Evolutionary conservation across 2,329 filamentous ascomycete species (phyloP).

Genomic region (Cordyceps fumosorosea): DNA sequence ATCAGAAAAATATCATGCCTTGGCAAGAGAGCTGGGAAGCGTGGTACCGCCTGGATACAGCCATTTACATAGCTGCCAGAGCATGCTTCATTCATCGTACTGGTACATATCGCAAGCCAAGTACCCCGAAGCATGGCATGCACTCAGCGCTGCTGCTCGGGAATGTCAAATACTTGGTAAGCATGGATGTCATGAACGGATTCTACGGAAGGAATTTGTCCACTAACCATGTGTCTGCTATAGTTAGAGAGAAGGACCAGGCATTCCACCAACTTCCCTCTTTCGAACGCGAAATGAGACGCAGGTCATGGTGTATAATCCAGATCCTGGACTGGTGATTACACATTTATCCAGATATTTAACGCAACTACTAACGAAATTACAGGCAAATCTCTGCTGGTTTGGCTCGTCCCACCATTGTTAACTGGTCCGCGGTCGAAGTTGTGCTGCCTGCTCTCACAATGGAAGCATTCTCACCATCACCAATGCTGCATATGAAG

Average conservation of each 20-base stretch:
- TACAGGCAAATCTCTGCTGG: constrained; percentile 31
- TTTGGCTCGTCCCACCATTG: constrained; percentile 17
- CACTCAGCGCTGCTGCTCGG: constrained; percentile 27
- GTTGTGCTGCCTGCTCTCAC: constrained; percentile 14
- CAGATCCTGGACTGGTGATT: constrained; percentile 33
- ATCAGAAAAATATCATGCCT: constrained; percentile 27
- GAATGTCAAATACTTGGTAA: constrained; percentile 29
- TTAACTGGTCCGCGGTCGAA: constrained; percentile 13
- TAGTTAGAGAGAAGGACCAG: constrained; percentile 27
- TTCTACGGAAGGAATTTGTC: not conserved
- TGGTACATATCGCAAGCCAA: constrained; percentile 32
- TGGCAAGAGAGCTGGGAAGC: constrained; percentile 27
- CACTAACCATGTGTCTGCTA: too few species aligned
- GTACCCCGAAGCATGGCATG: constrained; percentile 32
- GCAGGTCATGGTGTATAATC: constrained; percentile 32
- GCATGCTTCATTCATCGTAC: constrained; percentile 30
- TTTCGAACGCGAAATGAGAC: constrained; percentile 30
- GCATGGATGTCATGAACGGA: too few species aligned
- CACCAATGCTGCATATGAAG: constrained; percentile 26
- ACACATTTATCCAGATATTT: not conserved
- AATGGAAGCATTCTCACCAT: constrained; percentile 14
- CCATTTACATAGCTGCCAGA: constrained; percentile 28
- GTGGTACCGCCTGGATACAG: constrained; percentile 27
- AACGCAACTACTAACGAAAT: not conserved
- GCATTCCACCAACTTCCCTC: constrained; percentile 21